Evolutionary conservation across 106 monocot genomes (phyloP).

Genomic region (Agapanthus africanus): DNA sequence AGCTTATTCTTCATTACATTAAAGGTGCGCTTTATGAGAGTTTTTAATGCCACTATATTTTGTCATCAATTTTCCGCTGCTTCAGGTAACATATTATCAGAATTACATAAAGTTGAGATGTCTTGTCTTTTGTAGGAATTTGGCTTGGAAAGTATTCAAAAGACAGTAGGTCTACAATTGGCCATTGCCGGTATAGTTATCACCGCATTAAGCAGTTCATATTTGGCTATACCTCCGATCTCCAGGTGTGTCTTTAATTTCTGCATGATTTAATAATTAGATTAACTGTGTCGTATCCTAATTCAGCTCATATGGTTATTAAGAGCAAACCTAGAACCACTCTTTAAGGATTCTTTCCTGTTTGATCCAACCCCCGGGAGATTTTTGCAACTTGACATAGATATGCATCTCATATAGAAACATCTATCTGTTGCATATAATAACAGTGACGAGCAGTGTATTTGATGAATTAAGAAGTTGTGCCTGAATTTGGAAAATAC

Average conservation of each 20-base stretch:
- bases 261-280: not conserved
- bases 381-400: not conserved
- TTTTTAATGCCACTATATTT: not conserved
- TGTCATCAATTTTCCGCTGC: not conserved
- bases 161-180: conserved; percentile 61
- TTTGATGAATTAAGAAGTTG: not conserved
- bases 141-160: conserved; percentile 63
- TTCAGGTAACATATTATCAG: not conserved
- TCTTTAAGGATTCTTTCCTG: not conserved
- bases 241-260: conserved; percentile 26
- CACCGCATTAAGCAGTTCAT: conserved; percentile 65
- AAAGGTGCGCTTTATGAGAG: conserved; percentile 37
- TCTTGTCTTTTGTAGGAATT: conserved; percentile 41
- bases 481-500: not conserved
- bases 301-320: not conserved
- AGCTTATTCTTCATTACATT: conserved; percentile 59
- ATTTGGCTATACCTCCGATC: conserved; percentile 31
- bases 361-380: not conserved
- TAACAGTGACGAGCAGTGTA: not conserved
- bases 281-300: not conserved
- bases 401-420: not conserved
- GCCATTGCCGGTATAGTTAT: conserved; percentile 47
- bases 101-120: conserved; percentile 6
- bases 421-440: not conserved
- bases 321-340: not conserved